A percentile compares a stretch with the other conserved stretches of the same genome.
Evolutionary conservation across 345 rosid genomes (phyloP).

Genomic region (Boechera retrofracta): DNA sequence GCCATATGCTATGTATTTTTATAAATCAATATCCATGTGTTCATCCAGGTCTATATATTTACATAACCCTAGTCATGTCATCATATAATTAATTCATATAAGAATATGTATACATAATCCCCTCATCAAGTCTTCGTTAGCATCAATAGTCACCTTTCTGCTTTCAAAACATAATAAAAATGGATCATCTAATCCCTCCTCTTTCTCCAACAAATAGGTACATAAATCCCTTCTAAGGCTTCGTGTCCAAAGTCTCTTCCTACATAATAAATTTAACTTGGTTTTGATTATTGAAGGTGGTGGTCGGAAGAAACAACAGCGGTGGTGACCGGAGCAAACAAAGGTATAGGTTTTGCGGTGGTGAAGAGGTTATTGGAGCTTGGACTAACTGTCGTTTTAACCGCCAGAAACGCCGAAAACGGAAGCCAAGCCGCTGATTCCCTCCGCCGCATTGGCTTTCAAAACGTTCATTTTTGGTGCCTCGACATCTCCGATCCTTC

Average conservation of each 20-base stretch:
- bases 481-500: conserved; percentile 69
- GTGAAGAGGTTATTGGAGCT: conserved; percentile 66
- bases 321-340: conserved; percentile 88
- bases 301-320: conserved; percentile 75
- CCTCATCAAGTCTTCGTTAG: conserved; percentile 14
- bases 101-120: conserved; percentile 8
- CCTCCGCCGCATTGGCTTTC: conserved; percentile 52
- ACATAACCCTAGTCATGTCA: conserved; percentile 15
- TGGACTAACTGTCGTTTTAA: conserved; percentile 72
- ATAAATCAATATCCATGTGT: conserved; percentile 5
- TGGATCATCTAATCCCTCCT: conserved; percentile 30
- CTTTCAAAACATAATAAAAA: background rate
- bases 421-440: conserved; percentile 61
- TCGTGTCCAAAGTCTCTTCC: background rate
- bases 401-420: conserved; percentile 69
- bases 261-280: background rate
- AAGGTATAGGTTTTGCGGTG: conserved; percentile 78
- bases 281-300: conserved; percentile 57
- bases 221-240: background rate
- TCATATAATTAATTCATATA: conserved; percentile 4
- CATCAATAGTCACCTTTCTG: conserved; percentile 2
- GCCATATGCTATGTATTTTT: conserved; percentile 10
- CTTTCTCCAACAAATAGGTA: conserved; percentile 33
- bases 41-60: conserved; percentile 22
- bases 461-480: conserved; percentile 48